Base-by-base conservation (phyloP, 768 basidiomycete species). In the Scleroderma bovista region DNA sequence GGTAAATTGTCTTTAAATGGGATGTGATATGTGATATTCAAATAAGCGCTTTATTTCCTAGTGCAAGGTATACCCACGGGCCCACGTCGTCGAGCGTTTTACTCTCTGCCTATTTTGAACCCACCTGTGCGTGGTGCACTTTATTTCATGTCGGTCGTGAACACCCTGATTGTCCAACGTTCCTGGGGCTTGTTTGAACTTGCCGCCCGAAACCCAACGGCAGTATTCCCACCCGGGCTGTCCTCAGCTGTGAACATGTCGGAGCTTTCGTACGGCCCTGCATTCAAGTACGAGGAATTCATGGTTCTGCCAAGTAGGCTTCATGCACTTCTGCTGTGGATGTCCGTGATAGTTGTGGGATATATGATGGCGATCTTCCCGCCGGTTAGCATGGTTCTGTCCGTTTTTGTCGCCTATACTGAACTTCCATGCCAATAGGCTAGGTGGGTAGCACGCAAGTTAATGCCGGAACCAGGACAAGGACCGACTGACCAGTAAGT, bases 261-360 rank as follows among this genome's bases (percentile, higher is more conserved):
- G 37, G 53, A 48, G 31, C 50, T 61, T 2, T 44, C 65, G 13
- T 93, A 94, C 59, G 93, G 89, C 6, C 71, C 80, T 0, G 60
- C 76, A 2, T 92, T 96, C 72, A 70, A 70, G 40, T 95, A 93
- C 63, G 80, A 83, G 45, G 92, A 94, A 64, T 86, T 86, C 50
- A 17, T 78, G 55, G 69, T 66, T 3, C 72, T 69, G 44, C 61
- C 67, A 4, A 72, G 69, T 31, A 63, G 60, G 20, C 5, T 81
- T 4, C 58, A 69, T n/a, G 72, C 78, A 12, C 40, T 75, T 6
- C 12, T 75, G 2, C 13, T 36, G 34, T 13, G 6, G 6, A 15
- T 36, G 4, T 36, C 13, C 4, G 13, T 36, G 34, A n/a, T 6
- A 3, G 13, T n/a, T 13, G 34, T 36, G 17, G 60, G 10, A 26